Conservation (phyloP, 1,284 basidiomycete genomes). For the Rhizoctonia solani region DNA sequence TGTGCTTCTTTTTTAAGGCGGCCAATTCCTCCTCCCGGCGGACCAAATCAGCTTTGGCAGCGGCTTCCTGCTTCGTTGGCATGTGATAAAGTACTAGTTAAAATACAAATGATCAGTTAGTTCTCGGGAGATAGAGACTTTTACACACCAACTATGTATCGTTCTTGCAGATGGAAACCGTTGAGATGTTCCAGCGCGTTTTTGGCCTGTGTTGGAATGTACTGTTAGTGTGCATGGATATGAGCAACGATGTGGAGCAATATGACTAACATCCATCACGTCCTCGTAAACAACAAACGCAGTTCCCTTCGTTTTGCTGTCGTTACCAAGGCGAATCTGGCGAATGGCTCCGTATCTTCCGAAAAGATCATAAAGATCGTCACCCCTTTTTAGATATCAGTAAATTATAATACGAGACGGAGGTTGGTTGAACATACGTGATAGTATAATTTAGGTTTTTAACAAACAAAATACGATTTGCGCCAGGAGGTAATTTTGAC, state of each 20-base stretch:
- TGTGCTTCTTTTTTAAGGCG: conserved; percentile 82
- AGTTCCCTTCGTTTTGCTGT: conserved; percentile 91
- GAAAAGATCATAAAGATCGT: conserved; percentile 96
- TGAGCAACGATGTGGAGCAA: not conserved
- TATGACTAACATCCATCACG: conserved; percentile 77
- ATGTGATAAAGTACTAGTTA: conserved; percentile 90
- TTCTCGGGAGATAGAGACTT: not conserved
- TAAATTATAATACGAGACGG: conserved; percentile 22
- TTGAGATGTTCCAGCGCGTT: conserved; percentile 96
- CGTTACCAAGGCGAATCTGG: conserved; percentile 91
- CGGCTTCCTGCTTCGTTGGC: conserved; percentile 91
- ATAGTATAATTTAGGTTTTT: conserved; percentile 96
- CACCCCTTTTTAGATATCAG: conserved; percentile 52
- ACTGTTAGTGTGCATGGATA: not conserved
- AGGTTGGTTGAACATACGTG: conserved; percentile 47
- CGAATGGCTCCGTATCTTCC: conserved; percentile 97
- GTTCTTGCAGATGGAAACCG: conserved; percentile 97
- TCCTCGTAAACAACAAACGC: conserved; percentile 93
- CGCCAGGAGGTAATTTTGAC: conserved; percentile 83
- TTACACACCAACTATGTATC: conserved; percentile 81
- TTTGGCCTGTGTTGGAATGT: conserved; percentile 67
- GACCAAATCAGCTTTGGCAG: conserved; percentile 90
- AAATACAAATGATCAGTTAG: conserved; percentile 1
- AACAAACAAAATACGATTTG: conserved; percentile 82
- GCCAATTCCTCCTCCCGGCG: conserved; percentile 89